Conservation (phyloP, 2,329 filamentous ascomycete genomes). For the Monascus ruber region DNA sequence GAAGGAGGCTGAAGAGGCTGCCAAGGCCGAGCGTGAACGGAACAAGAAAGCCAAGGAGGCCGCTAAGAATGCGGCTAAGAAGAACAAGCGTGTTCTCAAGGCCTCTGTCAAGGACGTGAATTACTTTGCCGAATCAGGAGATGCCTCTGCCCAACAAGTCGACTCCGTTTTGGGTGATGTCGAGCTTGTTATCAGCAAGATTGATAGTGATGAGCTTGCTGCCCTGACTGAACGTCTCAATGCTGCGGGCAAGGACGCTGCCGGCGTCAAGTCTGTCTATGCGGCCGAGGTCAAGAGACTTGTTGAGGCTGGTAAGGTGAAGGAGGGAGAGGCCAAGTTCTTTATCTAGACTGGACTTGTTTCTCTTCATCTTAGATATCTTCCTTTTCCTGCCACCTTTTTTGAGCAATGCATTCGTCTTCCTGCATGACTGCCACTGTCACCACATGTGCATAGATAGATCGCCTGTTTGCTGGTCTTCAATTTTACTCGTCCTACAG, state of each 20-base stretch:
- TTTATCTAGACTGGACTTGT: constrained; percentile 16
- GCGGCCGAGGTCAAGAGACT: constrained; percentile 65
- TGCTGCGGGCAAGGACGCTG: constrained; percentile 61
- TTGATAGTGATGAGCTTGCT: constrained; percentile 84
- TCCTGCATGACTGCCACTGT: too few relatives aligned
- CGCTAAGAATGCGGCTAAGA: constrained; percentile 97
- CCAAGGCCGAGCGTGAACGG: constrained; percentile 72
- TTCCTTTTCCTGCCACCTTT: neutral
- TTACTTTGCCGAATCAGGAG: constrained; percentile 69
- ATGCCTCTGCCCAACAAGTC: constrained; percentile 63
- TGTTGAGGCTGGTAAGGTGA: constrained; percentile 70
- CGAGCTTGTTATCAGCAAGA: constrained; percentile 75
- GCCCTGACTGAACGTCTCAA: constrained; percentile 69
- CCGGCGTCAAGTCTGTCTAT: constrained; percentile 80
- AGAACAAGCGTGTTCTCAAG: constrained; percentile 98
- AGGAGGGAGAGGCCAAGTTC: constrained; percentile 66
- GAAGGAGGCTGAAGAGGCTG: constrained; percentile 74
- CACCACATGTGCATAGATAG: neutral
- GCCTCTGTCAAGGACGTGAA: constrained; percentile 92
- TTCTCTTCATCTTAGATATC: neutral
- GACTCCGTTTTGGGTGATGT: constrained; percentile 76
- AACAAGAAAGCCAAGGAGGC: constrained; percentile 97
- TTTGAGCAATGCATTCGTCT: neutral
- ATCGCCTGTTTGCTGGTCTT: neutral
- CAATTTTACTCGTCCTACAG: too few relatives aligned